phyloP scores from a whole-genome alignment of 2,329 filamentous ascomycete genomes.

The Aureobasidium melanogenum region DNA sequence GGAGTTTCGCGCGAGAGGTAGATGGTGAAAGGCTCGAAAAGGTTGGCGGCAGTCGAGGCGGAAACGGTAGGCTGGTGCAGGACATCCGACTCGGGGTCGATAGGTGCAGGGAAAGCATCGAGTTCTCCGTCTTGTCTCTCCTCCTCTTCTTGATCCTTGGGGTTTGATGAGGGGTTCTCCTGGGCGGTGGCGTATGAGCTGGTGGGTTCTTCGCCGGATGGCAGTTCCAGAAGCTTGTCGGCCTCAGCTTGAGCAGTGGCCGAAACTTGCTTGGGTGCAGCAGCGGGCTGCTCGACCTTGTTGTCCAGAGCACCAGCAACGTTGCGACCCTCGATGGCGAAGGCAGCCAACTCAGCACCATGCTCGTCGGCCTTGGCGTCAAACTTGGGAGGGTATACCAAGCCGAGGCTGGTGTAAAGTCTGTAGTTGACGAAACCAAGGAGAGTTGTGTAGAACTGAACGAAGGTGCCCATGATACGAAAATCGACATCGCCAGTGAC shows the following conservation, averaged over 20 bases:
- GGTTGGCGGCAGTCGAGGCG: conserved; percentile 57
- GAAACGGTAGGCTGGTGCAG: conserved; percentile 65
- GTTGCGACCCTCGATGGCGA: conserved; percentile 71
- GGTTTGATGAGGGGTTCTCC: conserved; percentile 33
- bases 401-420: conserved; percentile 79
- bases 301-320: conserved; percentile 19
- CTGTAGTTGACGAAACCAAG: conserved; percentile 94
- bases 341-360: conserved; percentile 82
- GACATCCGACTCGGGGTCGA: conserved; percentile 74
- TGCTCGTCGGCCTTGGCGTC: conserved; percentile 78
- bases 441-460: conserved; percentile 97
- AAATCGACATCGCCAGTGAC: conserved; percentile 94
- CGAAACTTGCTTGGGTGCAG: conserved; percentile 17
- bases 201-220: conserved; percentile 12
- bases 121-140: conserved; percentile 45
- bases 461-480: conserved; percentile 97
- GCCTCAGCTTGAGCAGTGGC: conserved; percentile 41
- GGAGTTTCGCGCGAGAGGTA: conserved; percentile 92
- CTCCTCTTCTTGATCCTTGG: conserved; percentile 28
- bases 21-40: conserved; percentile 85
- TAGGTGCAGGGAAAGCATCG: conserved; percentile 76
- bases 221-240: conserved; percentile 32
- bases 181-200: conserved; percentile 20
- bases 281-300: conserved; percentile 18
- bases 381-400: conserved; percentile 95